phyloP scores from a whole-genome alignment of 805 yeast species.

The Blastobotrys robertii region DNA sequence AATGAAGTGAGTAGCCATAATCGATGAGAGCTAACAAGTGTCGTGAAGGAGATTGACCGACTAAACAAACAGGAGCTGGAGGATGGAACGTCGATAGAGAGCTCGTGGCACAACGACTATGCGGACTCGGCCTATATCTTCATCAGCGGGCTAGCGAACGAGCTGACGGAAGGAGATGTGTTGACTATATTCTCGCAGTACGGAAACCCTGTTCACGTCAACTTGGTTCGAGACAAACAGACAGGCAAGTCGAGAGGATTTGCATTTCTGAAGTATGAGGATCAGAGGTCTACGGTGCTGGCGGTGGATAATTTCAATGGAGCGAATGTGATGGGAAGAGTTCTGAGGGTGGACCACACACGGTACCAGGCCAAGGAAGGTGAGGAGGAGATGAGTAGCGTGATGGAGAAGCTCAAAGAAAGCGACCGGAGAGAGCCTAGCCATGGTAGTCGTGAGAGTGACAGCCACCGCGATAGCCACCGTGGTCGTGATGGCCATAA shows the following conservation, averaged over 20 bases:
- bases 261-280: conserved; percentile 76
- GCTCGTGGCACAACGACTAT: conserved; percentile 89
- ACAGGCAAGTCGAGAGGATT: conserved; percentile 65
- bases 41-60: conserved; percentile 35
- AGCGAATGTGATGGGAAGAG: conserved; percentile 38
- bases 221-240: conserved; percentile 54
- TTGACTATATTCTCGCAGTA: conserved; percentile 76
- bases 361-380: conserved; percentile 45
- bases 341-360: conserved; percentile 61
- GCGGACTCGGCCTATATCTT: conserved; percentile 63
- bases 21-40: not conserved
- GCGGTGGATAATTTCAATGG: conserved; percentile 91
- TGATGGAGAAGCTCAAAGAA: not conserved
- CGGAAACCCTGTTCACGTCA: conserved; percentile 74
- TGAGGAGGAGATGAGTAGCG: conserved; percentile 13
- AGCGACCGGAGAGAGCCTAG: not conserved
- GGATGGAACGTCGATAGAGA: conserved; percentile 44
- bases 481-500: not conserved
- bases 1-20: conserved; percentile 3
- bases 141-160: conserved; percentile 62
- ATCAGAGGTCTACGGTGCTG: conserved; percentile 65
- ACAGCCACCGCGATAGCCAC: not conserved
- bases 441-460: not conserved
- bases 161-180: conserved; percentile 66
- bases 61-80: conserved; percentile 61